Percentiles rank a stretch among this genome's conserved stretches.
These are phyloP conservation scores for Pelargonium fulgidum DNA, from an alignment of 441 rosid genomes.

Conservation along the genomic window DNA sequence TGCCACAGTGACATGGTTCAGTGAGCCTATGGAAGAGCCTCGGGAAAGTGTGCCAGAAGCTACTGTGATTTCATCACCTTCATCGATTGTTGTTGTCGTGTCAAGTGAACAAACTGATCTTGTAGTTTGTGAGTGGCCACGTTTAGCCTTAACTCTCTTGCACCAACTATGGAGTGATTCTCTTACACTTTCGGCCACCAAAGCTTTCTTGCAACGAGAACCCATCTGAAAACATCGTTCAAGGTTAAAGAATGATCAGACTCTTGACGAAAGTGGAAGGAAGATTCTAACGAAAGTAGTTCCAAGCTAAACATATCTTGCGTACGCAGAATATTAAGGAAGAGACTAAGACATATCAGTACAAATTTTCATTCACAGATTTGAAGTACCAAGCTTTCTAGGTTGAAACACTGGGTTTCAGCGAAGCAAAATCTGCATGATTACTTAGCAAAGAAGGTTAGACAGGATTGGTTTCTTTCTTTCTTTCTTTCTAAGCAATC, in stretches of 20 bases:
- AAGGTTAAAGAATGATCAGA: neutral
- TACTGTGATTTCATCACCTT: slow-evolving; percentile 66
- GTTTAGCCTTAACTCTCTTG: slow-evolving; percentile 73
- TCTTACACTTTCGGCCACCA: slow-evolving; percentile 77
- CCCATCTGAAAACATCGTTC: slow-evolving; percentile 55
- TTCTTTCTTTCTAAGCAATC: too few species aligned
- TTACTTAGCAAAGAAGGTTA: too few species aligned
- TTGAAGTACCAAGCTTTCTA: too few species aligned
- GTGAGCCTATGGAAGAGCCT: slow-evolving; percentile 54
- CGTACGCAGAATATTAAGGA: too few species aligned
- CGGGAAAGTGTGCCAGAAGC: slow-evolving; percentile 62
- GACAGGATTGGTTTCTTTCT: too few species aligned
- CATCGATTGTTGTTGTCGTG: slow-evolving; percentile 46
- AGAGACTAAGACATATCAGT: too few species aligned
- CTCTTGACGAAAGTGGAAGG: too few species aligned
- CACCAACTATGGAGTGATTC: slow-evolving; percentile 96
- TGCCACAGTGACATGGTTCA: slow-evolving; percentile 47
- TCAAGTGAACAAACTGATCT: slow-evolving; percentile 82
- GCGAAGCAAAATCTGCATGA: too few species aligned
- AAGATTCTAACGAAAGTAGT: too few species aligned
- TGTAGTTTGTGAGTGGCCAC: slow-evolving; percentile 44
- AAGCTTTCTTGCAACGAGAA: slow-evolving; percentile 65
- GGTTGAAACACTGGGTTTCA: too few species aligned
- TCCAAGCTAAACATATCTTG: too few species aligned
- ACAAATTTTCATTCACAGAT: too few species aligned